These are phyloP conservation scores for Phoma sp. DNA, from an alignment of 2,329 filamentous ascomycete genomes.

Conservation along the genomic window DNA sequence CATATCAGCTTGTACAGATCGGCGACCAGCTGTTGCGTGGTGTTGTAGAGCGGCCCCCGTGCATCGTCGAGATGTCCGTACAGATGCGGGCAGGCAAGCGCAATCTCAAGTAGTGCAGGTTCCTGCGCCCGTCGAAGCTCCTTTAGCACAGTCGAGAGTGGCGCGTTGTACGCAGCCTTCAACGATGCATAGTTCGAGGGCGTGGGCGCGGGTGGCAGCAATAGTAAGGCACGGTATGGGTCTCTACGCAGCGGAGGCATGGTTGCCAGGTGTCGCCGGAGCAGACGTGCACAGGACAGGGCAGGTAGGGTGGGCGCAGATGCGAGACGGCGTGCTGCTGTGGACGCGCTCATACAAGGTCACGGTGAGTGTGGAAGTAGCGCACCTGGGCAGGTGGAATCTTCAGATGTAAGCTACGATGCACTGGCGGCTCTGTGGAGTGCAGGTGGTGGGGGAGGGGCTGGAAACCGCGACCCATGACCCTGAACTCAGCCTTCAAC, in stretches of 20 bases:
- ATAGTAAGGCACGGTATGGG: conserved; percentile 44
- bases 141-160: conserved; percentile 51
- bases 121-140: conserved; percentile 42
- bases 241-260: conserved; percentile 36
- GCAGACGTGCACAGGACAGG: conserved; percentile 1
- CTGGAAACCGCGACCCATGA: conserved; percentile 1
- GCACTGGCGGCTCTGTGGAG: neutral
- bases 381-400: too few species aligned
- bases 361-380: neutral
- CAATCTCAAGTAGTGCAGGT: conserved; percentile 61
- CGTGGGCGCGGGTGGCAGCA: conserved; percentile 54
- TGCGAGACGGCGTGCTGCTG: conserved; percentile 6
- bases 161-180: conserved; percentile 52
- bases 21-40: conserved; percentile 76
- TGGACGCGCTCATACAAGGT: conserved; percentile 11
- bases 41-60: conserved; percentile 66
- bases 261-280: conserved; percentile 26
- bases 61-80: conserved; percentile 57
- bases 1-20: conserved; percentile 80
- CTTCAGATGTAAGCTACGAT: neutral
- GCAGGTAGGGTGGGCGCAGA: neutral
- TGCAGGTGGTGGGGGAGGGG: conserved; percentile 6
- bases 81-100: conserved; percentile 68
- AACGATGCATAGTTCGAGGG: conserved; percentile 49
- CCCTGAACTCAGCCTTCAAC: conserved; percentile 8